Evolutionary conservation across 2,329 filamentous ascomycete genomes (phyloP), one percentile per base, ranked within the genome.

Genomic region (Sporothrix brasiliensis): DNA sequence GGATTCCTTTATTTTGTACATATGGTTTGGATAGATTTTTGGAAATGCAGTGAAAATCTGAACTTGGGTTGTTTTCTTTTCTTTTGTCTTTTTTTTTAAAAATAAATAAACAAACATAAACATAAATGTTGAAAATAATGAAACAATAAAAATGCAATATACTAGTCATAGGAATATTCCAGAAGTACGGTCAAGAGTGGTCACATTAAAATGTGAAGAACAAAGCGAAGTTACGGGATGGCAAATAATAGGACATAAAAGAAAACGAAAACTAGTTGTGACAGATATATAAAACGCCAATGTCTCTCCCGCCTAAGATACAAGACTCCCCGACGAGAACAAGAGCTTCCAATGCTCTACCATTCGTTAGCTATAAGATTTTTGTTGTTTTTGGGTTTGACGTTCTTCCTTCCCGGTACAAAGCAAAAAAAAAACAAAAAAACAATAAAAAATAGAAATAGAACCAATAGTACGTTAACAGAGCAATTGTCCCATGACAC

Each of bases 261-360:
- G 4, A 24, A 27, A 58, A 9, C 30, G 52, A 53, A 30, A 47
- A 61, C 41, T 41, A 44, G 21, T 24, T 47, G 39, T 63, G 58
- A 63, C 58, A 47, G 30, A 47, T 47, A 63, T 63, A 47, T 24
- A 63, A 63, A 61, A 63, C 58, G 58, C 58, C 58, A 63, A 47
- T 63, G 58, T 63, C 58, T 63, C 39, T 63, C 47, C 58, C 58
- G 58, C 58, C 39, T 44, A 27, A 27, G 24, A 63, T 27, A 27
- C 39, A 63, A 47, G 30, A 41, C 53, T 24, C 39, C 58, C 21
- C 39, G 58, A 63, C 58, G 39, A 24, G 13, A 30, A 27, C 13
- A 41, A 54, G 13, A 54, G 24, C 13, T 14, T 44, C 41, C 54
- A 34, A 34, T 34, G 27, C n/a, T 21, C 39, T 24, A 13, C 14